Conservation (phyloP, 164 flowering plant species). For the Vitis rupestris region DNA sequence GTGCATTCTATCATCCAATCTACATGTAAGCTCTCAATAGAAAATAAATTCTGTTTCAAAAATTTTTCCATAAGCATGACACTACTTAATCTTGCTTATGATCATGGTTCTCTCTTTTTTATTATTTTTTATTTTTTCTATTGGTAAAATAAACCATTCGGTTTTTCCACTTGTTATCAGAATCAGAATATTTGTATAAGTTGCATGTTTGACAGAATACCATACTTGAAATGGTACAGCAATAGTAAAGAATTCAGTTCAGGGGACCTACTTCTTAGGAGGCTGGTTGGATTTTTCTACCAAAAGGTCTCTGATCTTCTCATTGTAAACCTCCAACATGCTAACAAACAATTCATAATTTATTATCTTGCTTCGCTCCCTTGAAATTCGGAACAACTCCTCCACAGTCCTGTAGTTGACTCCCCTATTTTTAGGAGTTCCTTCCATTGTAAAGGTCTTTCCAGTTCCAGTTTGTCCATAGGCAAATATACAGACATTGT, state of each 20-base stretch:
- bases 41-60: too few relatives aligned
- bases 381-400: conserved; percentile 61
- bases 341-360: conserved; percentile 72
- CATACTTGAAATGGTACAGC: too few relatives aligned
- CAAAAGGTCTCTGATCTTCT: conserved; percentile 78
- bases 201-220: too few relatives aligned
- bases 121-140: too few relatives aligned
- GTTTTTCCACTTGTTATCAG: too few relatives aligned
- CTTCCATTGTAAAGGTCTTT: conserved; percentile 96
- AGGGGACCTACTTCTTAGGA: conserved; percentile 56
- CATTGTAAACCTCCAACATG: conserved; percentile 92
- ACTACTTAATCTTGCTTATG: too few relatives aligned
- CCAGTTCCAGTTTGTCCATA: conserved; percentile 98
- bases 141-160: too few relatives aligned
- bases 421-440: conserved; percentile 76
- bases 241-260: neutral
- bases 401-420: conserved; percentile 83
- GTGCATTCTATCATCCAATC: too few relatives aligned
- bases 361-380: conserved; percentile 44
- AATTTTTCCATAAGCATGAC: too few relatives aligned
- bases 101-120: too few relatives aligned
- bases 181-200: too few relatives aligned
- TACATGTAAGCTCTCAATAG: too few relatives aligned
- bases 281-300: conserved; percentile 58
- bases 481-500: conserved; percentile 88